phyloP scores from a whole-genome alignment of 371 early-diverging fungal species.

The Entomophthora muscae region DNA sequence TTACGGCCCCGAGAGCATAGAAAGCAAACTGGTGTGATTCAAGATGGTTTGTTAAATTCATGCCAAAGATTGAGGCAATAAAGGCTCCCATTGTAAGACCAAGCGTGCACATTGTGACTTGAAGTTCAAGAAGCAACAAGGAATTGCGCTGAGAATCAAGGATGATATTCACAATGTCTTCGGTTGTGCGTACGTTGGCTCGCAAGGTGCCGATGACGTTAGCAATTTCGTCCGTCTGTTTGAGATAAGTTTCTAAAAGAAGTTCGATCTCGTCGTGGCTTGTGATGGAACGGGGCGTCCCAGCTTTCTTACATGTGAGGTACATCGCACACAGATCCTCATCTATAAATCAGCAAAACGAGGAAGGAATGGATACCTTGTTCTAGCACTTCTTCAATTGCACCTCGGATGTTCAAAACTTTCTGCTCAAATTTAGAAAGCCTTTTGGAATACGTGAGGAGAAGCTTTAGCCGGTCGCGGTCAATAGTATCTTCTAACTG shows the following conservation, averaged over 20 bases:
- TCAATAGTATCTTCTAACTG: slow-evolving; percentile 59
- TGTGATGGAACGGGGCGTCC: slow-evolving; percentile 25
- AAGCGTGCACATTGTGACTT: slow-evolving; percentile 57
- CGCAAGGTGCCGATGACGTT: slow-evolving; percentile 40
- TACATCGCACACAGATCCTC: slow-evolving; percentile 83
- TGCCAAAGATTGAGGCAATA: slow-evolving; percentile 56
- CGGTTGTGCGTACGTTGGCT: slow-evolving; percentile 63
- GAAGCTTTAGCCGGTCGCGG: slow-evolving; percentile 47
- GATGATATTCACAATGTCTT: slow-evolving; percentile 68
- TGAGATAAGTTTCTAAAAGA: slow-evolving; percentile 70
- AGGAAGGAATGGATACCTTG: slow-evolving; percentile 28
- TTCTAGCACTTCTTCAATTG: slow-evolving; percentile 59
- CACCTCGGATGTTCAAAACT: slow-evolving; percentile 50
- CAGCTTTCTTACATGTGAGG: slow-evolving; percentile 52
- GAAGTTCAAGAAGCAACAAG: slow-evolving; percentile 64
- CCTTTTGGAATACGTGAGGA: slow-evolving; percentile 55
- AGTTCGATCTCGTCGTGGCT: slow-evolving; percentile 78
- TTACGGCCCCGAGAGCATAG: slow-evolving; percentile 9
- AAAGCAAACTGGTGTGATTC: slow-evolving; percentile 55
- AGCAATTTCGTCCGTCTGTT: slow-evolving; percentile 69
- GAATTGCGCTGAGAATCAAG: slow-evolving; percentile 70
- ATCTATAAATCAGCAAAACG: slow-evolving; percentile 24
- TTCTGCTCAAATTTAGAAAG: slow-evolving; percentile 56
- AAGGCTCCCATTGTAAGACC: slow-evolving; percentile 57
- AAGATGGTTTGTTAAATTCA: slow-evolving; percentile 63